Conservation (phyloP, 192 early-diverging fungal species). For the Backusella mclennaniae region DNA sequence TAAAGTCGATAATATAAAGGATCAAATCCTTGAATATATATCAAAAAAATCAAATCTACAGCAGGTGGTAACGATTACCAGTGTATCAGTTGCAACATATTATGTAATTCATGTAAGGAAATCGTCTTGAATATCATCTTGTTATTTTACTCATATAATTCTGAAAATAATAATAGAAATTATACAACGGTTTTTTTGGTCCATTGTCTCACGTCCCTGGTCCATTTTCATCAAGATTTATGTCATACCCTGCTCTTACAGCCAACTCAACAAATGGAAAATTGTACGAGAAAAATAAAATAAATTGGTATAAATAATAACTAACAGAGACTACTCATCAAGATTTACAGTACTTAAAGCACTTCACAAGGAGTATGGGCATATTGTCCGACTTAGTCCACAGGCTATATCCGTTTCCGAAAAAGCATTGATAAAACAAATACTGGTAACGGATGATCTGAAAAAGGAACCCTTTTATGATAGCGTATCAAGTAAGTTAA, state of each 20-base stretch:
- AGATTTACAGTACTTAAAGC: not conserved
- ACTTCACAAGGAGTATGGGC: conserved; percentile 41
- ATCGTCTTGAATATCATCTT: not conserved
- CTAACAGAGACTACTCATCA: not conserved
- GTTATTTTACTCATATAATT: not conserved
- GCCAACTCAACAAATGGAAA: conserved; percentile 6
- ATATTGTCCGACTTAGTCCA: conserved; percentile 35
- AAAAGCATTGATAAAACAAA: conserved; percentile 40
- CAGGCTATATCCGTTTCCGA: conserved; percentile 36
- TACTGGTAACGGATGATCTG: conserved; percentile 27
- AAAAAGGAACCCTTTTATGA: conserved; percentile 5
- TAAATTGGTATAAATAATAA: not conserved
- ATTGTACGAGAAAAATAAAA: not conserved
- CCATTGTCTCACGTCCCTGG: conserved; percentile 18
- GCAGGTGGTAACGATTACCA: not conserved
- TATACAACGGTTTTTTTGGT: conserved; percentile 27
- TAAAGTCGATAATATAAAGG: not conserved
- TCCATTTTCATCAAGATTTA: conserved; percentile 19
- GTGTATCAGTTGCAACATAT: not conserved
- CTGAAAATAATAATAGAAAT: conserved; percentile 7
- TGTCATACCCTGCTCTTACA: not conserved
- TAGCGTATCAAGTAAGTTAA: not conserved
- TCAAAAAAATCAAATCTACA: not conserved
- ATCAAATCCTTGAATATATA: not conserved
- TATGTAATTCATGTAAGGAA: not conserved